phyloP scores from a whole-genome alignment of 2,329 filamentous ascomycete species.

The Aspergillus puulaauensis region DNA sequence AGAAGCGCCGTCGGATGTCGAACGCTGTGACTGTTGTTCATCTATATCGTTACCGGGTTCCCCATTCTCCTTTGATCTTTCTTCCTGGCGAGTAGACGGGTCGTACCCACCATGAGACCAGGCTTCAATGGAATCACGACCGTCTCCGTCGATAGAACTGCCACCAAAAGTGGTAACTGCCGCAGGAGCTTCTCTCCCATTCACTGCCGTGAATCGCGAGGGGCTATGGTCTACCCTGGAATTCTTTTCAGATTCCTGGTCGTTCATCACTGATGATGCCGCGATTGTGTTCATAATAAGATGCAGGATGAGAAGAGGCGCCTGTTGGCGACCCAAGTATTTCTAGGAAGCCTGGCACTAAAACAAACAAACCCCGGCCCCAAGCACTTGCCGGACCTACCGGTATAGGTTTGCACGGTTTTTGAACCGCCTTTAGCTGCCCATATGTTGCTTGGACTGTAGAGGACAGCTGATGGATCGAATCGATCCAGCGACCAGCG shows the following conservation, averaged over 20 bases:
- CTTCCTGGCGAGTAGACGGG: constrained; percentile 27
- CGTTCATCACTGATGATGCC: constrained; percentile 32
- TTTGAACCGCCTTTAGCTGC: background rate
- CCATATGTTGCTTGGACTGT: background rate
- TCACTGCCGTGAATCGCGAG: constrained; percentile 48
- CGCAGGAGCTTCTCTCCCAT: constrained; percentile 37
- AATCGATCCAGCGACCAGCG: background rate
- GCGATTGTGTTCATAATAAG: constrained; percentile 37
- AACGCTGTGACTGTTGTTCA: constrained; percentile 23
- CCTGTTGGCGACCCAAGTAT: background rate
- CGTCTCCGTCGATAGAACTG: constrained; percentile 21
- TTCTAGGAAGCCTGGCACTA: background rate
- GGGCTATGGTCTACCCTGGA: constrained; percentile 42
- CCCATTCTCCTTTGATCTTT: constrained; percentile 56
- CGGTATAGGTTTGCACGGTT: background rate
- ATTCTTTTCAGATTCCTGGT: constrained; percentile 34
- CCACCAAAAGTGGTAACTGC: constrained; percentile 15
- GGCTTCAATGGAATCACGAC: constrained; percentile 18
- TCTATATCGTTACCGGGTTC: constrained; percentile 24
- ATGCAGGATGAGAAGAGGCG: background rate
- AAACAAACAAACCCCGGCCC: background rate
- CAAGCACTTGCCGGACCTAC: background rate
- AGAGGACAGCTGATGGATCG: background rate
- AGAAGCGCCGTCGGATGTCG: constrained; percentile 22
- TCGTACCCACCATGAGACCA: constrained; percentile 20